Evolutionary conservation across 805 yeast genomes (phyloP).

Genomic region (Maudiozyma bulderi): DNA sequence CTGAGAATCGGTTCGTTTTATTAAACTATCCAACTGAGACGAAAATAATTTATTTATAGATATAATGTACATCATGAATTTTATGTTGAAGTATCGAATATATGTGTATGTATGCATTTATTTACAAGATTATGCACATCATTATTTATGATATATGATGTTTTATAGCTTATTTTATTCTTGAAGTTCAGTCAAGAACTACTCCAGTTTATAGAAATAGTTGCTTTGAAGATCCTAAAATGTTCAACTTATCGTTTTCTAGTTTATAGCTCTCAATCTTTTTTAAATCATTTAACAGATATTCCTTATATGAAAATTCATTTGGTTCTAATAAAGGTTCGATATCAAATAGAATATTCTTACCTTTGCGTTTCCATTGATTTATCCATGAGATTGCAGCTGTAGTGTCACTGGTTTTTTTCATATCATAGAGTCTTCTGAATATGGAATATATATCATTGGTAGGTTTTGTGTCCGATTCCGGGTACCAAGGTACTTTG

Average conservation of each 20-base stretch:
- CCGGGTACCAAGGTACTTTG: conserved; percentile 9
- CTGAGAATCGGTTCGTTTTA: not conserved
- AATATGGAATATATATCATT: conserved; percentile 57
- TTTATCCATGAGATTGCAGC: conserved; percentile 57
- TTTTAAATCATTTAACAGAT: conserved; percentile 5
- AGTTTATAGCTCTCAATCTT: conserved; percentile 5
- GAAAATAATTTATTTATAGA: not conserved
- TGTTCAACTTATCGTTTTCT: not conserved
- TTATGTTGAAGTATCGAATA: not conserved
- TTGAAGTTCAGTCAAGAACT: not conserved
- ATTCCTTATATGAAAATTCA: conserved; percentile 14
- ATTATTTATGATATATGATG: not conserved
- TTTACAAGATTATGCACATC: not conserved
- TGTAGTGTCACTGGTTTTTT: conserved; percentile 51
- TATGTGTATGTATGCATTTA: not conserved
- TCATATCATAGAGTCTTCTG: conserved; percentile 30
- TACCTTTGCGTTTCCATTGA: conserved; percentile 47
- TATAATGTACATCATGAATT: not conserved
- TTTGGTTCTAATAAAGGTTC: conserved; percentile 13
- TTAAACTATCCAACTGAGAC: not conserved
- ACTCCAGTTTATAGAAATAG: not conserved
- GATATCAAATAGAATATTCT: conserved; percentile 22
- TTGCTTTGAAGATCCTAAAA: conserved; percentile 1
- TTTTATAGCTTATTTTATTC: not conserved
- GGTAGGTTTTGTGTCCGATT: conserved; percentile 43